Percentiles rank a stretch among this genome's conserved stretches.
Evolutionary conservation across 1,284 basidiomycete species (phyloP).

Genomic region (Cutaneotrichosporon cutaneum): DNA sequence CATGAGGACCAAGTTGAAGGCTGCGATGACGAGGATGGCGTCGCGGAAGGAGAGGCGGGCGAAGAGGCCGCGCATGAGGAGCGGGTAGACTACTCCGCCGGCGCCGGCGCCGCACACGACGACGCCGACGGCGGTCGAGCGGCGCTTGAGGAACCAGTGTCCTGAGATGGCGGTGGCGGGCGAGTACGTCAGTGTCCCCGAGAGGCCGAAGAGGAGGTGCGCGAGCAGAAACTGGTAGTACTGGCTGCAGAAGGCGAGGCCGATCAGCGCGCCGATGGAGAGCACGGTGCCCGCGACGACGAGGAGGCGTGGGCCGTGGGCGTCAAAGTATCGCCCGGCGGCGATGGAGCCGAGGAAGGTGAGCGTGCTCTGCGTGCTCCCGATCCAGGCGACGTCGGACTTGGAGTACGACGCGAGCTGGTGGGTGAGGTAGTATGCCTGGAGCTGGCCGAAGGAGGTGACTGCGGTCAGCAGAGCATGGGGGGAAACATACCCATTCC

Average conservation of each 20-base stretch:
- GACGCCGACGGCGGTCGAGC: conserved; percentile 47
- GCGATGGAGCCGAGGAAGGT: conserved; percentile 32
- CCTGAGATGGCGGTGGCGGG: conserved; percentile 48
- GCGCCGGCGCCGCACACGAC: conserved; percentile 47
- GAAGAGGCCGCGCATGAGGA: conserved; percentile 42
- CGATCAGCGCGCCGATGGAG: conserved; percentile 37
- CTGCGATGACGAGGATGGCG: conserved; percentile 31
- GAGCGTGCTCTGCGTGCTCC: conserved; percentile 26
- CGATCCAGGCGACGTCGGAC: conserved; percentile 32
- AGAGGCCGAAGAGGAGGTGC: conserved; percentile 43
- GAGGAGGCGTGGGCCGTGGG: conserved; percentile 26
- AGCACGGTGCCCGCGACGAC: conserved; percentile 28
- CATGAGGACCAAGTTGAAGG: conserved; percentile 27
- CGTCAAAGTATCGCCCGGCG: conserved; percentile 30
- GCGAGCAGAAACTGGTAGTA: conserved; percentile 52
- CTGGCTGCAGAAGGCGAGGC: conserved; percentile 44
- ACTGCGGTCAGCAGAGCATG: conserved; percentile 25
- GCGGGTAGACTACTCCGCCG: conserved; percentile 49
- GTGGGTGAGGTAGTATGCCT: conserved; percentile 27
- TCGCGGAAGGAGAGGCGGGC: conserved; percentile 29
- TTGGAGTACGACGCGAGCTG: conserved; percentile 25
- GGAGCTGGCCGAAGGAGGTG: conserved; percentile 31
- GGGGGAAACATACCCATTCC: conserved; percentile 24
- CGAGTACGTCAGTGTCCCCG: conserved; percentile 41
- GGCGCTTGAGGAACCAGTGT: conserved; percentile 48